These are phyloP conservation scores for Cytospora schulzeri DNA, from an alignment of 2,329 filamentous ascomycete genomes.

Conservation along the genomic window DNA sequence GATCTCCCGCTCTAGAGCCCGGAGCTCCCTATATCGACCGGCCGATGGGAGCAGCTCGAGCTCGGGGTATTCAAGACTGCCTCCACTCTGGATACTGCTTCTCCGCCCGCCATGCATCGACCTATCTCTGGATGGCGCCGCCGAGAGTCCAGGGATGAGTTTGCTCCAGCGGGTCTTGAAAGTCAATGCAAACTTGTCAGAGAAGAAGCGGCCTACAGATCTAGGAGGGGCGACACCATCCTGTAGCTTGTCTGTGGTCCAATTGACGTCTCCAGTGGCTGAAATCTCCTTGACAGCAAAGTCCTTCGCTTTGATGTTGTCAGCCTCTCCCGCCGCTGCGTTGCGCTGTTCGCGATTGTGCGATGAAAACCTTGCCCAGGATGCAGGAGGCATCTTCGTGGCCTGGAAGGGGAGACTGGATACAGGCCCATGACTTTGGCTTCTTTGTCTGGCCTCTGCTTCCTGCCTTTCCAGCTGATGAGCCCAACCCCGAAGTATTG, in stretches of 20 bases:
- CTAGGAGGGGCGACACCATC: background rate
- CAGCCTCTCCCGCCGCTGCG: slow-evolving; percentile 30
- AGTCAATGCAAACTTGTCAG: slow-evolving; percentile 36
- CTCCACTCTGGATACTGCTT: slow-evolving; percentile 24
- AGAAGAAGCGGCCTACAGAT: slow-evolving; percentile 33
- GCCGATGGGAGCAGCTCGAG: slow-evolving; percentile 30
- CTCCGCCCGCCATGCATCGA: slow-evolving; percentile 20
- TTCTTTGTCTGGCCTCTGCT: slow-evolving; percentile 11
- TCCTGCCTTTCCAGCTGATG: slow-evolving; percentile 8
- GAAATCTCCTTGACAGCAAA: slow-evolving; percentile 34
- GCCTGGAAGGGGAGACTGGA: background rate
- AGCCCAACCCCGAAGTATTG: slow-evolving; percentile 16
- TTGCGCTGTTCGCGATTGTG: slow-evolving; percentile 36
- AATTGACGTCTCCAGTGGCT: slow-evolving; percentile 30
- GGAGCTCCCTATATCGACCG: slow-evolving; percentile 29
- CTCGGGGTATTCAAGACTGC: slow-evolving; percentile 32
- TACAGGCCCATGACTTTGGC: background rate
- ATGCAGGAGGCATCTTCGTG: slow-evolving; percentile 29
- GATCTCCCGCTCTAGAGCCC: slow-evolving; percentile 30
- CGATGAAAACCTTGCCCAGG: slow-evolving; percentile 42
- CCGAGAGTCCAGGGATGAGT: slow-evolving; percentile 30
- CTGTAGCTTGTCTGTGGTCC: slow-evolving; percentile 34
- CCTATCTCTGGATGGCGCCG: slow-evolving; percentile 17
- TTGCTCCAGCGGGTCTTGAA: slow-evolving; percentile 35
- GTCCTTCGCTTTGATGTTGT: slow-evolving; percentile 35